phyloP scores from a whole-genome alignment of 345 rosid genomes.

The Eucalyptus caleyi region DNA sequence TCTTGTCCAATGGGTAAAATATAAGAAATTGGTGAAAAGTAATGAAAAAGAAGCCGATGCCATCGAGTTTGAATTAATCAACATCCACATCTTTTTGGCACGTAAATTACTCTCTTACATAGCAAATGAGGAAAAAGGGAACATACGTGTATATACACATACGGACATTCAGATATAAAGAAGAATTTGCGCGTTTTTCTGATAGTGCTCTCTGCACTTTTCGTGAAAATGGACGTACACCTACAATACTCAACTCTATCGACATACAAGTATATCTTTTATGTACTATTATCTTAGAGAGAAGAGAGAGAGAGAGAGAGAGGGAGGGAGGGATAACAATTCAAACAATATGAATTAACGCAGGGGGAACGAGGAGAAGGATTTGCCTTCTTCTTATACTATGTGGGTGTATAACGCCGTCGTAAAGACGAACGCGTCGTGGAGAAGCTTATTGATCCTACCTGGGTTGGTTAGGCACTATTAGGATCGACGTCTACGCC shows the following conservation, averaged over 20 bases:
- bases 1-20: no score
- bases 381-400: not conserved
- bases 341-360: no score
- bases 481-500: not conserved
- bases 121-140: not conserved
- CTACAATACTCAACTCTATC: not conserved
- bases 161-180: not conserved
- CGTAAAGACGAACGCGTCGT: no score
- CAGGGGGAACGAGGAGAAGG: not conserved
- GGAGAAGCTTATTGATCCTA: not conserved
- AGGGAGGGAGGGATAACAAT: not conserved
- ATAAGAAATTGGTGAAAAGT: no score
- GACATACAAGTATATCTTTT: not conserved
- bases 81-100: not conserved
- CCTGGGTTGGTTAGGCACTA: not conserved
- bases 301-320: not conserved
- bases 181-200: not conserved
- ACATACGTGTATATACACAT: not conserved
- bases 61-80: no score
- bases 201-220: not conserved
- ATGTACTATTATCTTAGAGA: not conserved
- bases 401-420: not conserved
- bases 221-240: not conserved
- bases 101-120: not conserved
- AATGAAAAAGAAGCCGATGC: no score